Evolutionary conservation across 2,329 filamentous ascomycete genomes (phyloP), one percentile per base, ranked within the genome.

Genomic region (Colletotrichum costaricense): DNA sequence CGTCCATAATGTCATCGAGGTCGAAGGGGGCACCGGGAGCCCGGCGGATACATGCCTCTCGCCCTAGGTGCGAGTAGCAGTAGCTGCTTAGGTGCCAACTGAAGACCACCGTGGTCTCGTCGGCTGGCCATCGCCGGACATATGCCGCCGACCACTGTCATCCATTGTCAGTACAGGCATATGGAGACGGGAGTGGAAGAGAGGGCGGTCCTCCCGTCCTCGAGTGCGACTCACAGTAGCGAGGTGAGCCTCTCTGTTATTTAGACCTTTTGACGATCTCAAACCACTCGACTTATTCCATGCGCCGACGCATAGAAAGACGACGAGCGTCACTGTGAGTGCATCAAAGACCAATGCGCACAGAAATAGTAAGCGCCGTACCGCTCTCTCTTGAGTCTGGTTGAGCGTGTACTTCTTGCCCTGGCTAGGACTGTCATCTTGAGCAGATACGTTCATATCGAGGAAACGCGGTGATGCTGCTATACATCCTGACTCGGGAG

Each of bases 371-470:
- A 54, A 52, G 9, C 65, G 65, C 33, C 69, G 49, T 11, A 72
- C 63, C 14, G 30, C 63, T 30, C 24, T 72, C 54, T 69, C 69
- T n/a, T 72, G 64, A 12, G 24, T 38, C 5, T 59, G 52, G 12
- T 59, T 42, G 54, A 72, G 68, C 12, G 68, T 72, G 69, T 54
- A 63, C 42, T 69, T 72, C 7, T 68, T 59, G 58, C 46, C 65
- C 49, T 16, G 33, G 69, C 30, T 22, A 14, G 58, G 28, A 30
- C 26, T 58, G 30, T 63, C 58, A 22, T 59, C 65, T n/a, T 69
- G 64, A 26, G 9, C 22, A 26, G 60, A 54, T 30, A 28, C 24
- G 14, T 72, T 54, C 65, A 72, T 72, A 7, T 54, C 46, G 58
- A 35, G 19, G 2, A 1, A 24, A n/a, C 35, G 26, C 12, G 38